phyloP scores from a whole-genome alignment of 2,329 filamentous ascomycete genomes.

The Fusarium burgessii region DNA sequence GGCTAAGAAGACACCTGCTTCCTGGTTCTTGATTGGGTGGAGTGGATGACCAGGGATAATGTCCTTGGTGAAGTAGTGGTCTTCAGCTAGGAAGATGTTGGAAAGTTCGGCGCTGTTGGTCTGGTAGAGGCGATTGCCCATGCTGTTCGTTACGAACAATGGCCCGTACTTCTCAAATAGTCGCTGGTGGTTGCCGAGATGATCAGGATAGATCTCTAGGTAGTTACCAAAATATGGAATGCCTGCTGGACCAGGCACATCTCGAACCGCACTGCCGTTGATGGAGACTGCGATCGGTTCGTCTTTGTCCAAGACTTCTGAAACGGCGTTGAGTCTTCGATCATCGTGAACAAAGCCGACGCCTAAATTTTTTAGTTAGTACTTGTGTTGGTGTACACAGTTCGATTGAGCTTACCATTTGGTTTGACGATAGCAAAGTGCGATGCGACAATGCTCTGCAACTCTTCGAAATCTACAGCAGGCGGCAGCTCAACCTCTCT shows the following conservation, averaged over 20 bases:
- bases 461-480: background rate
- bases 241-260: constrained; percentile 62
- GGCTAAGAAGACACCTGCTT: constrained; percentile 58
- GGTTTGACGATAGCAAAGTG: constrained; percentile 57
- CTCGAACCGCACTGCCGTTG: constrained; percentile 61
- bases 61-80: constrained; percentile 65
- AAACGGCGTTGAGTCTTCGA: constrained; percentile 44
- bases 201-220: constrained; percentile 67
- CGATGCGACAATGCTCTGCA: constrained; percentile 12
- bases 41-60: constrained; percentile 64
- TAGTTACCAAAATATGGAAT: constrained; percentile 64
- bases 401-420: constrained; percentile 45
- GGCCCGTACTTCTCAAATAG: constrained; percentile 65
- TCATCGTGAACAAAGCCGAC: constrained; percentile 51
- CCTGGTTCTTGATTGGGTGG: constrained; percentile 55
- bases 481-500: background rate
- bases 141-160: constrained; percentile 63
- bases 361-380: constrained; percentile 41
- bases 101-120: constrained; percentile 63
- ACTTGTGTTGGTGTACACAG: fast-evolving
- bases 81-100: constrained; percentile 60
- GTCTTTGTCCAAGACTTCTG: constrained; percentile 51
- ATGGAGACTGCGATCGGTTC: constrained; percentile 57
- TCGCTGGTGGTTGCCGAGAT: constrained; percentile 67
- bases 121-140: constrained; percentile 62